phyloP scores from a whole-genome alignment of 2,329 filamentous ascomycete genomes.

The Fusarium sp. region DNA sequence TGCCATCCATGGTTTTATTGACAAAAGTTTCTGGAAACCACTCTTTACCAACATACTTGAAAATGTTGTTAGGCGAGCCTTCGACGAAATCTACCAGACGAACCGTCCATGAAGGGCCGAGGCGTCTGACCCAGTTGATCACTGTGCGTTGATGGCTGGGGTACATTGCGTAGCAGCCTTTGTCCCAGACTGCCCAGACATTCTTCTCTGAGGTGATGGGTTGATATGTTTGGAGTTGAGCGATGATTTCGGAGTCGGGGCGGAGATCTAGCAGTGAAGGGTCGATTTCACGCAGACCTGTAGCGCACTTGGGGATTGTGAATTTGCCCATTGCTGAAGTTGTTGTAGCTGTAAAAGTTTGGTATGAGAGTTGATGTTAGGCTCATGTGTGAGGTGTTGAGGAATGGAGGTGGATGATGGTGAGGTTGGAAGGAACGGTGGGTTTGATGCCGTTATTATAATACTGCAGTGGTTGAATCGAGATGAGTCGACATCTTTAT shows the following conservation, averaged over 20 bases:
- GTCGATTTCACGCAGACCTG: slow-evolving; percentile 10
- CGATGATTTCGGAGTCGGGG: slow-evolving; percentile 44
- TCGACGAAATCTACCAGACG: slow-evolving; percentile 49
- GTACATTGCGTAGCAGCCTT: slow-evolving; percentile 48
- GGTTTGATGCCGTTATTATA: background rate
- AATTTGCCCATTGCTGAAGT: slow-evolving; percentile 11
- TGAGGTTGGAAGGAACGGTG: accelerated
- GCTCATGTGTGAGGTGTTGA: background rate
- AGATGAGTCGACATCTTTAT: slow-evolving; percentile 6
- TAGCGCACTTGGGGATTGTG: slow-evolving; percentile 4
- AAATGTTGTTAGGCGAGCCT: slow-evolving; percentile 48
- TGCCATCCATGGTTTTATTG: slow-evolving; percentile 51
- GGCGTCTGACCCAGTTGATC: slow-evolving; percentile 52
- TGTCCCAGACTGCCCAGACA: slow-evolving; percentile 56
- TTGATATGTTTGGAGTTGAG: slow-evolving; percentile 38
- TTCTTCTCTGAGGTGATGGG: slow-evolving; percentile 53
- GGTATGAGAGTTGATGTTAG: background rate
- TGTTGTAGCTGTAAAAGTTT: background rate
- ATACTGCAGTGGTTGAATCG: background rate
- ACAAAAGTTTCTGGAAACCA: slow-evolving; percentile 39
- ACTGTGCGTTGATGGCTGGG: slow-evolving; percentile 50
- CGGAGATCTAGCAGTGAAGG: slow-evolving; percentile 36
- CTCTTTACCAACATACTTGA: slow-evolving; percentile 45
- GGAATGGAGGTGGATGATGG: background rate
- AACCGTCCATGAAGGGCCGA: slow-evolving; percentile 51